Base-by-base conservation (phyloP, 2,329 filamentous ascomycete genomes). In the Trichoderma sp. region DNA sequence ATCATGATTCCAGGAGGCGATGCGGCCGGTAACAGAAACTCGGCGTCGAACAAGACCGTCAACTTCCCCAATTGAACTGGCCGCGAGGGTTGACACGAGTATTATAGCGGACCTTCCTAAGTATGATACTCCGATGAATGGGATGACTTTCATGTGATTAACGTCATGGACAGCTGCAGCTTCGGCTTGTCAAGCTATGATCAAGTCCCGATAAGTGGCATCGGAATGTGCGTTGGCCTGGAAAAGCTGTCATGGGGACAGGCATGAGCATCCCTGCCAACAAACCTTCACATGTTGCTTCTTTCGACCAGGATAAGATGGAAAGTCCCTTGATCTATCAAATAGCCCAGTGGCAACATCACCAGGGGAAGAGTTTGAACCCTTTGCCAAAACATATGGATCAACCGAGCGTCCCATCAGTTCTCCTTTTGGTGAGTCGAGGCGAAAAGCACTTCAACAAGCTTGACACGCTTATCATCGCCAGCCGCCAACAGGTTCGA, bases 1-100 rank as follows among this genome's bases (percentile, higher is more conserved):
- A 26, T 60, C 21, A 51, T 17, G 34, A 44, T 62, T 12, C 48
- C 48, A 52, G 58, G 47, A 62, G 58, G 52, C 39, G 48, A 26
- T 45, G n/a, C 14, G 15, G 15, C 26, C 41, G 7, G 55, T 9
- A 19, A 45, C 19, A 44, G 14, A n/a, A n/a, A 24, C 26, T 26
- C 9, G 24, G 52, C 52, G 12, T 44, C 50, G 34, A 39, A 28
- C 39, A 30, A n/a, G 48, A 34, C 28, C 24, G 19, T 52, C 26
- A 43, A 28, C 26, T 43, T 43, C 41, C 43, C 21, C 58, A 61
- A 28, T 47, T n/a, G 50, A 61, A 61, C 17, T 19, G 15, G 34
- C 12, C n/a, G 47, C 3, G 41, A 51, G 57, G 47, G 57, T 17
- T 51, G 45, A 26, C 15, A 26, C 15, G n/a, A 30, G 5, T 15